Conservation (phyloP, 441 rosid genomes). For the Gossypium gossypioides region DNA sequence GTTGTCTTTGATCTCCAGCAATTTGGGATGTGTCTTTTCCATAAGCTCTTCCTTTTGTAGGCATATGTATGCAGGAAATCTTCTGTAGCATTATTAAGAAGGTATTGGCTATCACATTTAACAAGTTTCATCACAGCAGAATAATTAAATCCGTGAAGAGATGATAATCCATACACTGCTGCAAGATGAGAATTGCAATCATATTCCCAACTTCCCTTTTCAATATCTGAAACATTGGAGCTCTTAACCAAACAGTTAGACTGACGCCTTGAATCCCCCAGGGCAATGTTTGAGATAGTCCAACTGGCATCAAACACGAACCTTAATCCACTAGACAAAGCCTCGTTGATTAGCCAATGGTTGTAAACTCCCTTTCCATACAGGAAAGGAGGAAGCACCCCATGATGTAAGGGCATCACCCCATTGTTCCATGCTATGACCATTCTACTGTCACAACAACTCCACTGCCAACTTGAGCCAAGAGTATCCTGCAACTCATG, state of each 20-base stretch:
- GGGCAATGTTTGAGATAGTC: conserved; percentile 43
- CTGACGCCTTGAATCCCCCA: conserved; percentile 21
- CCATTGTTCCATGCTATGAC: conserved; percentile 73
- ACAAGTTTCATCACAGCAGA: conserved; percentile 42
- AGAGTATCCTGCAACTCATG: conserved; percentile 65
- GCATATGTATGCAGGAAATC: conserved; percentile 17
- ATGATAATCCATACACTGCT: conserved; percentile 49
- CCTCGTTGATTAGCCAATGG: conserved; percentile 68
- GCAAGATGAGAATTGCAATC: conserved; percentile 67
- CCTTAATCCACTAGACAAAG: conserved; percentile 48
- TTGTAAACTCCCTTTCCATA: conserved; percentile 57
- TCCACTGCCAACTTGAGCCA: conserved; percentile 23
- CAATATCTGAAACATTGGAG: conserved; percentile 16
- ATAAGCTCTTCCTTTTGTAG: conserved; percentile 19
- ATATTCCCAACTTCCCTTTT: conserved; percentile 62
- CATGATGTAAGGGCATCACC: conserved; percentile 49
- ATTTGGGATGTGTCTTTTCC: conserved; percentile 28
- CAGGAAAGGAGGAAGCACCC: conserved; percentile 80
- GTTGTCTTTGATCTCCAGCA: conserved; percentile 32
- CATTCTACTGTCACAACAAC: conserved; percentile 40
- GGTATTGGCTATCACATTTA: conserved; percentile 42
- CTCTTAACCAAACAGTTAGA: conserved; percentile 18
- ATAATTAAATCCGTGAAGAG: conserved; percentile 36
- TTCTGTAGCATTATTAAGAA: conserved; percentile 31
- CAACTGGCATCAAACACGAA: conserved; percentile 75